Conservation (phyloP, 2,329 filamentous ascomycete species). For the Botrytis elliptica region DNA sequence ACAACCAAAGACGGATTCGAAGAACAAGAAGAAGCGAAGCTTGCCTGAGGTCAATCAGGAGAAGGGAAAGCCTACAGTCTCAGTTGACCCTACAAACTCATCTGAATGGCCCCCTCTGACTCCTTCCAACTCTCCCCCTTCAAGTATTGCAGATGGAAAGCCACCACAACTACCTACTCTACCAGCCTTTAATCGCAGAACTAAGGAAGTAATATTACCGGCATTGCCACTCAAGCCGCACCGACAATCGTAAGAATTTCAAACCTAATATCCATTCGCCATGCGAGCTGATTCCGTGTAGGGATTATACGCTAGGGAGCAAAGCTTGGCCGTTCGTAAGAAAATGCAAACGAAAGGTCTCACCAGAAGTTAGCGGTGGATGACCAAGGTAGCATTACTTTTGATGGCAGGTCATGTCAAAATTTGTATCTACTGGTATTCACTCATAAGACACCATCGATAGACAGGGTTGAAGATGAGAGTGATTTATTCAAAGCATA, state of each 20-base stretch:
- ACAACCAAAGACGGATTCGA: slow-evolving; percentile 1
- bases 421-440: slow-evolving; percentile 1
- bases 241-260: slow-evolving; percentile 20
- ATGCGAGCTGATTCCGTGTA: slow-evolving; percentile 22
- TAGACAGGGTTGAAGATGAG: neutral
- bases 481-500: neutral
- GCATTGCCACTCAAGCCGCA: slow-evolving; percentile 12
- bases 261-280: slow-evolving; percentile 4
- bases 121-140: slow-evolving; percentile 24
- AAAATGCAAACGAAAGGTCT: slow-evolving; percentile 21
- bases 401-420: neutral
- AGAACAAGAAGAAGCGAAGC: slow-evolving; percentile 11
- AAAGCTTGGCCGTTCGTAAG: slow-evolving; percentile 31
- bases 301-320: slow-evolving; percentile 22
- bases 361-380: neutral
- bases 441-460: neutral
- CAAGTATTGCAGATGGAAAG: slow-evolving; percentile 29
- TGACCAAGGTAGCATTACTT: neutral
- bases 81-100: slow-evolving; percentile 17
- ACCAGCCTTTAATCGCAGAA: slow-evolving; percentile 13
- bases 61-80: neutral
- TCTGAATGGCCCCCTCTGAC: slow-evolving; percentile 30
- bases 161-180: slow-evolving; percentile 20
- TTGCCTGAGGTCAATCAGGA: neutral
- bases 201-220: neutral